Percentiles rank a stretch among this genome's conserved stretches.
Conservation (phyloP, 495 filamentous ascomycete genomes). For the Bacidia rubella region DNA sequence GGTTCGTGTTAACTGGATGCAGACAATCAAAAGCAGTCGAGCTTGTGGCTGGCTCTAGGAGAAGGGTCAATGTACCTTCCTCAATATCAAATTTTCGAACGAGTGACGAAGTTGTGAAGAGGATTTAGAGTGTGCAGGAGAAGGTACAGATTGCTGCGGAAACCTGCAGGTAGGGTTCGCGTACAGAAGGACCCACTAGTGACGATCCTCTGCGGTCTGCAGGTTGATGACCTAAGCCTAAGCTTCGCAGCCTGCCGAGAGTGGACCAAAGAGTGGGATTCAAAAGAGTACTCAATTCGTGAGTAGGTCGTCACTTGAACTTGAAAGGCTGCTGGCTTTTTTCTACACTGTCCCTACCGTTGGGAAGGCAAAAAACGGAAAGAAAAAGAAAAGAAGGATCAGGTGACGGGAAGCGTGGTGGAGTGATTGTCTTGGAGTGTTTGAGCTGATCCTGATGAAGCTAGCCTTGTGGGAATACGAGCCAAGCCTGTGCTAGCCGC, state of each 20-base stretch:
- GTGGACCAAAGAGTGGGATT: too few relatives aligned
- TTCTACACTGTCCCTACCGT: not conserved
- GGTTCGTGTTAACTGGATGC: too few relatives aligned
- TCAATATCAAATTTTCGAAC: not conserved
- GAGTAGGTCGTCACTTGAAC: too few relatives aligned
- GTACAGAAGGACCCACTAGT: not conserved
- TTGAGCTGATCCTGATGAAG: not conserved
- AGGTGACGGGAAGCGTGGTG: not conserved
- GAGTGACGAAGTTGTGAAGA: constrained; percentile 1
- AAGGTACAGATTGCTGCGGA: not conserved
- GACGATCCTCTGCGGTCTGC: not conserved
- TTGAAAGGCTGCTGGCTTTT: too few relatives aligned
- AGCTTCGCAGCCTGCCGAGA: too few relatives aligned
- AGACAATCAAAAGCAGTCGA: too few relatives aligned
- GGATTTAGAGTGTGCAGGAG: not conserved
- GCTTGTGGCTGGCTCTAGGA: too few relatives aligned
- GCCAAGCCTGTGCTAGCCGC: not conserved
- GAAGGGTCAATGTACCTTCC: not conserved
- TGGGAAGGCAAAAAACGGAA: not conserved
- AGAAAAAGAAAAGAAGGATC: not conserved
- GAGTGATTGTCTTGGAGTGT: not conserved
- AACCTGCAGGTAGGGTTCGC: not conserved
- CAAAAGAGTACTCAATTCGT: too few relatives aligned
- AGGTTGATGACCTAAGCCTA: not conserved
- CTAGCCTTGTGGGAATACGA: too few relatives aligned